phyloP scores from a whole-genome alignment of 257 asterid genomes.

The Fraxinus anomala region DNA sequence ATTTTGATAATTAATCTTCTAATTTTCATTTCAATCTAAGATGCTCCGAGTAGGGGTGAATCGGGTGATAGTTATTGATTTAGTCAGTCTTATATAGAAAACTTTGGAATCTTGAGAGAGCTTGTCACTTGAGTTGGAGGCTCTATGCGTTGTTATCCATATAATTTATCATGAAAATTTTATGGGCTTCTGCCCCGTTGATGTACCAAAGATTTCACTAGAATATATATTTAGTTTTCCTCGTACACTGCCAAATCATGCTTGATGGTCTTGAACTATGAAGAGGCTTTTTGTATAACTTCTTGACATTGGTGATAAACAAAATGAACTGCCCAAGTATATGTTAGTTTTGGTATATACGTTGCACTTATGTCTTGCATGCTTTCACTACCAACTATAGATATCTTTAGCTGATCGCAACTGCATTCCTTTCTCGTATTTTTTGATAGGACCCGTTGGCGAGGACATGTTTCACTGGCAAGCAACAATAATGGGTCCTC shows the following conservation, averaged over 20 bases:
- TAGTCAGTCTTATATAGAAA: not conserved
- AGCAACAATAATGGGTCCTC: not conserved
- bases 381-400: not conserved
- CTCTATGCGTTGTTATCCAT: not conserved
- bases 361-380: not conserved
- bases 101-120: not conserved
- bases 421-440: not conserved
- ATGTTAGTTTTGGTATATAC: not conserved
- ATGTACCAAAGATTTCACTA: not conserved
- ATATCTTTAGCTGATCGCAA: not conserved
- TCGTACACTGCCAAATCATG: not conserved
- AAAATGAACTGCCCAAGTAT: not conserved
- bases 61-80: not conserved
- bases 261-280: not conserved
- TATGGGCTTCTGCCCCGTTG: not conserved
- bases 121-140: not conserved
- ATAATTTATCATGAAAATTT: not conserved
- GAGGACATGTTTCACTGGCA: slow-evolving; percentile 8
- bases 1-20: not conserved
- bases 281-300: not conserved
- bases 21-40: not conserved
- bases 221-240: not conserved
- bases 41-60: no score
- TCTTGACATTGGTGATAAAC: not conserved
- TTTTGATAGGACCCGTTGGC: not conserved